phyloP scores from a whole-genome alignment of 106 monocot genomes.

The Apostasia shenzhenica region DNA sequence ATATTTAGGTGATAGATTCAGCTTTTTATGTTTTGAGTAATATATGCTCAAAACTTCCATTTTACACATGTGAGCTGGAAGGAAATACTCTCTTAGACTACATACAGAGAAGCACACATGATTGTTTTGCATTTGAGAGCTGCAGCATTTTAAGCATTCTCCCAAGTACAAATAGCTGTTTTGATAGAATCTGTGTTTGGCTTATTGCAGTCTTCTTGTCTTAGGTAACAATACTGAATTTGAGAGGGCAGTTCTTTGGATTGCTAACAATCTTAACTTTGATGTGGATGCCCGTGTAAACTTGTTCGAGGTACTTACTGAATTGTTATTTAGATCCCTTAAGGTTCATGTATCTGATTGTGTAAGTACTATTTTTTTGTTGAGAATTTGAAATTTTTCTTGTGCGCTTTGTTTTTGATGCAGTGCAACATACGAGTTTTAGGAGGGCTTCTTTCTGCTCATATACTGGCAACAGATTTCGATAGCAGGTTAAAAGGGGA shows the following conservation, averaged over 20 bases:
- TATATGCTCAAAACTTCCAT: too few relatives aligned
- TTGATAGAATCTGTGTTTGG: slow-evolving; percentile 33
- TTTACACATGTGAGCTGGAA: too few relatives aligned
- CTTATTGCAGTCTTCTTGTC: slow-evolving; percentile 81
- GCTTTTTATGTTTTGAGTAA: too few relatives aligned
- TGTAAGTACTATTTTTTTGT: neutral
- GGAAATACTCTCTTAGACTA: too few relatives aligned
- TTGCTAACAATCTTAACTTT: slow-evolving; percentile 77
- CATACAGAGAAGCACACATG: too few relatives aligned
- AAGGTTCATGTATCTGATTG: neutral
- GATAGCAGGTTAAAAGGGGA: slow-evolving; percentile 42
- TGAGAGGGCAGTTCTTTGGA: slow-evolving; percentile 86
- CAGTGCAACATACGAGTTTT: slow-evolving; percentile 98
- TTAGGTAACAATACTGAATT: slow-evolving; percentile 88
- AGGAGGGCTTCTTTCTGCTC: slow-evolving; percentile 94
- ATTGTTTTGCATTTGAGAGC: too few relatives aligned
- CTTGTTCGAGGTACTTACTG: slow-evolving; percentile 69
- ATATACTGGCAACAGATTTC: slow-evolving; percentile 84
- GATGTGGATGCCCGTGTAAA: slow-evolving; percentile 88
- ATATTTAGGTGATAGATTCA: too few relatives aligned
- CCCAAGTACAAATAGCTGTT: neutral
- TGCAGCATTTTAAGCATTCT: too few relatives aligned
- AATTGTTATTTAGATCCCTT: neutral
- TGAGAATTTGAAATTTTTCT: slow-evolving; percentile 11
- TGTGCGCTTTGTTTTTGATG: slow-evolving; percentile 22